These are phyloP conservation scores for Ceratobasidium sp. DNA, from an alignment of 1,284 basidiomycete species.

Conservation along the genomic window DNA sequence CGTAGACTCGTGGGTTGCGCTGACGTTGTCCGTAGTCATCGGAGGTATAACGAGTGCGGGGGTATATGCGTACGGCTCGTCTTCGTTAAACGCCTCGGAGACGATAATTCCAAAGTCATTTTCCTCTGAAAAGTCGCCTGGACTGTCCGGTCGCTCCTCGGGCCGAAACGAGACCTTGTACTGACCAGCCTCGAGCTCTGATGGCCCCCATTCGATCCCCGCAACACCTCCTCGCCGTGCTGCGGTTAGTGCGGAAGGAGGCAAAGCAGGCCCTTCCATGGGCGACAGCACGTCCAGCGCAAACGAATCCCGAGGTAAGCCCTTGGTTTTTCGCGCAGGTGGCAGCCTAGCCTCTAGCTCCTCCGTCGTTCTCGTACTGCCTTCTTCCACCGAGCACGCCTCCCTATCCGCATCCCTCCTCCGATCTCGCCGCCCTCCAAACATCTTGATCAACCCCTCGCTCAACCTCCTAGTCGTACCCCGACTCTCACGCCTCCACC, in stretches of 20 bases:
- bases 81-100: constrained; percentile 34
- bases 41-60: not conserved
- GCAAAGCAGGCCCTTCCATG: not conserved
- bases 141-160: constrained; percentile 25
- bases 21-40: not conserved
- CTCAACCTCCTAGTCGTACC: constrained; percentile 3
- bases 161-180: not conserved
- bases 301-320: constrained; percentile 26
- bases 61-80: constrained; percentile 12
- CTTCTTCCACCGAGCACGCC: not conserved
- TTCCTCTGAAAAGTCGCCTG: constrained; percentile 34
- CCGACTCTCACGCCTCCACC: not conserved
- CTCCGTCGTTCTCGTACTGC: not conserved
- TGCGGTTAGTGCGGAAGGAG: not conserved
- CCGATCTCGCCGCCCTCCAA: not conserved
- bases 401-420: not conserved
- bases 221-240: constrained; percentile 3
- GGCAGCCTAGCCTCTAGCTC: constrained; percentile 9
- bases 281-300: constrained; percentile 4
- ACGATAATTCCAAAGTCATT: constrained; percentile 44
- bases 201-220: not conserved
- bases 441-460: constrained; percentile 16
- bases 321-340: constrained; percentile 29
- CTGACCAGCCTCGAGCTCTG: not conserved
- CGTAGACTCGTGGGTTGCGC: not conserved